Percentiles rank a stretch among this genome's conserved stretches.
Conservation (phyloP, 805 yeast species). For the Cyberlindnera japonica region DNA sequence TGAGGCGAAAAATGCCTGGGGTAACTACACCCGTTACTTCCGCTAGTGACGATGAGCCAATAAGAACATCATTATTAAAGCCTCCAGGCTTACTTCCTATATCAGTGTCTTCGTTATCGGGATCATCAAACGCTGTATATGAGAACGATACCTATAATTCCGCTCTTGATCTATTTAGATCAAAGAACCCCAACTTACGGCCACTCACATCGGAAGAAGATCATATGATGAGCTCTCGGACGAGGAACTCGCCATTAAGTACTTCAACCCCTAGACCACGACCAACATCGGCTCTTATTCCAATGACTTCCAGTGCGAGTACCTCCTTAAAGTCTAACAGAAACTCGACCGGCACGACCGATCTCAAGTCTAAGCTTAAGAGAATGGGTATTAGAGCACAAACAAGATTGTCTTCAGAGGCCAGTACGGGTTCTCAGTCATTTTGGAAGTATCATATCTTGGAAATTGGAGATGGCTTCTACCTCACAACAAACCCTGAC, state of each 20-base stretch:
- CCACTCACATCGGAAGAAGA: conserved; percentile 15
- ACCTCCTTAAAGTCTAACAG: conserved; percentile 3
- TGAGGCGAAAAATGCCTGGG: too few relatives aligned
- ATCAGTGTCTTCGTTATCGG: too few relatives aligned
- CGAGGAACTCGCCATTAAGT: too few relatives aligned
- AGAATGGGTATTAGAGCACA: background rate
- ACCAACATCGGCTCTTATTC: background rate
- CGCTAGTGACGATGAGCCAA: too few relatives aligned
- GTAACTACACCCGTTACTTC: too few relatives aligned
- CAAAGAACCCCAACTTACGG: conserved; percentile 26
- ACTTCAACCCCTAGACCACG: too few relatives aligned
- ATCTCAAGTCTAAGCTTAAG: conserved; percentile 10
- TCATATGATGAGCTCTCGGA: conserved; percentile 2
- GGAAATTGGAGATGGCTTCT: conserved; percentile 50
- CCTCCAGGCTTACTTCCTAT: conserved; percentile 1
- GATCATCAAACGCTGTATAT: too few relatives aligned
- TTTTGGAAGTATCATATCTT: conserved; percentile 55
- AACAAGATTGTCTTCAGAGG: background rate
- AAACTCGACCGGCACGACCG: conserved; percentile 15
- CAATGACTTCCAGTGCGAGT: background rate
- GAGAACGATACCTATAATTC: conserved; percentile 1
- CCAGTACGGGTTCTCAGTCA: conserved; percentile 6
- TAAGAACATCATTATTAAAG: too few relatives aligned
- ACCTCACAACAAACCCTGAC: conserved; percentile 66
- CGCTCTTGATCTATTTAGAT: conserved; percentile 9